Evolutionary conservation across 2,329 filamentous ascomycete genomes (phyloP), one percentile per base, ranked within the genome.

Genomic region (Microsporum ferrugineum): DNA sequence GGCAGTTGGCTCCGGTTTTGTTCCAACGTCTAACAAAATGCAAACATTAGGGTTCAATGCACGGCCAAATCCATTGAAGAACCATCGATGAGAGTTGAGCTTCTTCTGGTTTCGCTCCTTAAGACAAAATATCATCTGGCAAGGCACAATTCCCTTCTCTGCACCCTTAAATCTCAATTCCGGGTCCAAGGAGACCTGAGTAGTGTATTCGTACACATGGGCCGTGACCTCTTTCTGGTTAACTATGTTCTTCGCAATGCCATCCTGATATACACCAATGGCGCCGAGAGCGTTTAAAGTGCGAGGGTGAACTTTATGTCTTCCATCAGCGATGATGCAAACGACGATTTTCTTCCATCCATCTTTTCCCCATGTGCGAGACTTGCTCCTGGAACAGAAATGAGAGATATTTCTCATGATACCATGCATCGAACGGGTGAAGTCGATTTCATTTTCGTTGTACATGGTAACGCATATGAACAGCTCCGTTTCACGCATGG

Each of bases 281-380:
- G 94, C 94, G 8, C 95, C 94, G 64, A 99, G 78, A 4, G 91
- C 94, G 72, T 99, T 95, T 0, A 99, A 82, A 0, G 94, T 97
- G 61, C 94, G 83, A 10, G 91, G 90, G 71, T 99, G 90, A 36
- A 99, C 92, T 75, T 91, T 91, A 79, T 91, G 86, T 69, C 95
- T 88, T 27, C 94, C 94, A 72, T 99, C 94, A 0, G 91, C 91
- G 62, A 99, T 91, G 70, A 99, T 88, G 71, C 91, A 96, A 0
- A 99, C 92, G 0, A 99, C 94, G 70, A 99, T 96, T 79, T 99
- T 99, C 76, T 99, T 90, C 94, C 94, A 99, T 3, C 94, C 94
- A 59, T 89, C 85, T 68, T 96, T 95, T 43, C 94, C 95, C 94
- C 94, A 99, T 0, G 91, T 97, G 62, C 94, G 84, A 4, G 91